Evolutionary conservation across 805 yeast species (phyloP).

Genomic region (Candida xiaguanensis): DNA sequence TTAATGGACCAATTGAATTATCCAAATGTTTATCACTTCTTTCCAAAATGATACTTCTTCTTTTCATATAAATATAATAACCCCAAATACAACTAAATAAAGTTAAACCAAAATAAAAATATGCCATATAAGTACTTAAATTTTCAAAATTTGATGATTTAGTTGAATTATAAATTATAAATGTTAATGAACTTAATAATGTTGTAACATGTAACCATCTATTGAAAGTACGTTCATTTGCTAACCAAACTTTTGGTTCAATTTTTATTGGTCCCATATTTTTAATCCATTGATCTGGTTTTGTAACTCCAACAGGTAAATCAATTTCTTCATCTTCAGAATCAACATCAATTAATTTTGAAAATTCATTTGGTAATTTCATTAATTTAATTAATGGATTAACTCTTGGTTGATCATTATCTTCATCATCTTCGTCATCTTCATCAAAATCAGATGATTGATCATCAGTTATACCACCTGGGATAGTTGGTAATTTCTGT

Average conservation of each 20-base stretch:
- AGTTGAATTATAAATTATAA: conserved; percentile 76
- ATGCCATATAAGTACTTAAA: conserved; percentile 69
- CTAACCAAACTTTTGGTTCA: conserved; percentile 98
- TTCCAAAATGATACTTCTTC: conserved; percentile 70
- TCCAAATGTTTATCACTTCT: conserved; percentile 88
- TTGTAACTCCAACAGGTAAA: conserved; percentile 84
- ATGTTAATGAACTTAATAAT: conserved; percentile 78
- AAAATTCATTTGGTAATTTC: conserved; percentile 24
- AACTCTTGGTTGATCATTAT: conserved; percentile 2
- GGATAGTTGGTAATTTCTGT: not conserved
- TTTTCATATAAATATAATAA: conserved; percentile 65
- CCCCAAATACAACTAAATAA: conserved; percentile 89
- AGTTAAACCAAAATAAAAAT: conserved; percentile 75
- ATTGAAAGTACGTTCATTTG: conserved; percentile 95
- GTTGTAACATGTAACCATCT: conserved; percentile 92
- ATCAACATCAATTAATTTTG: conserved; percentile 57
- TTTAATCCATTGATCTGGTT: conserved; percentile 75
- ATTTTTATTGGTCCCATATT: conserved; percentile 90
- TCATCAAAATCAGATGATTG: conserved; percentile 27
- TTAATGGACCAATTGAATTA: conserved; percentile 83
- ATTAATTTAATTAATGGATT: conserved; percentile 18
- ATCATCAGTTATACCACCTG: conserved; percentile 11
- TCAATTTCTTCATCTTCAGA: conserved; percentile 81
- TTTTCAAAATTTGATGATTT: conserved; percentile 58
- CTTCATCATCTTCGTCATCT: conserved; percentile 29